A percentile compares a stretch with the other conserved stretches of the same genome.
Evolutionary conservation across 2,329 filamentous ascomycete species (phyloP).

Genomic region (Aspergillus sp.): DNA sequence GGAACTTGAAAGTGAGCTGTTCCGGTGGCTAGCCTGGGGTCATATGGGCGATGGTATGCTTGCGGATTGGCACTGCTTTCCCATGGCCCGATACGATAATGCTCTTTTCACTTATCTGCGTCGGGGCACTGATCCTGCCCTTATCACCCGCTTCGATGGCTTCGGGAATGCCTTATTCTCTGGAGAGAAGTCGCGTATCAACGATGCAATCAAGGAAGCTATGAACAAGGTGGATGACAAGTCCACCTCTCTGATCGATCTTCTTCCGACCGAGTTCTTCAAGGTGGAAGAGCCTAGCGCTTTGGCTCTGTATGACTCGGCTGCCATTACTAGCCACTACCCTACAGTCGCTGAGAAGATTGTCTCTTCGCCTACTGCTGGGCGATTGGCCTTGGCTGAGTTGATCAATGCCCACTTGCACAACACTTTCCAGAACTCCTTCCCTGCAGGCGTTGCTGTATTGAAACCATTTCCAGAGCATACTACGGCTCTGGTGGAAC

Average conservation of each 20-base stretch:
- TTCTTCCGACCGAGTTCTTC: conserved; percentile 63
- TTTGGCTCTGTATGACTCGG: conserved; percentile 75
- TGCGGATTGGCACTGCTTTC: conserved; percentile 75
- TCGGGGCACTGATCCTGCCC: conserved; percentile 69
- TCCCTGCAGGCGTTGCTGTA: conserved; percentile 74
- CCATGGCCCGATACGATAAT: conserved; percentile 78
- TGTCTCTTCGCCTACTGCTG: conserved; percentile 57
- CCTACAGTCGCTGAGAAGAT: conserved; percentile 66
- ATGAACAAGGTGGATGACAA: conserved; percentile 59
- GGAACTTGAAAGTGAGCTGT: conserved; percentile 68
- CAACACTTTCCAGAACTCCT: conserved; percentile 77
- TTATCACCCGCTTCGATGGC: conserved; percentile 71
- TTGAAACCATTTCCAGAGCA: conserved; percentile 77
- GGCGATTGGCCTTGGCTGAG: conserved; percentile 66
- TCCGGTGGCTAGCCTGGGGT: conserved; percentile 90
- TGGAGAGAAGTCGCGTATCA: conserved; percentile 66
- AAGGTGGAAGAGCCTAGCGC: conserved; percentile 66
- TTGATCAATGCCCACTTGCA: conserved; percentile 87
- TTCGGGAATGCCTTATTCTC: conserved; percentile 73
- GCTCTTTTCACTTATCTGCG: conserved; percentile 71
- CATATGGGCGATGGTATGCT: conserved; percentile 84
- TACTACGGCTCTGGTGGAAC: conserved; percentile 70
- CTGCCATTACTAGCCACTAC: conserved; percentile 67
- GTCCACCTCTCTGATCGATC: conserved; percentile 65
- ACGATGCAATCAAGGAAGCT: conserved; percentile 62